Percentiles rank a stretch among this genome's conserved stretches.
These are phyloP conservation scores for Ormosia semicastrata DNA, from an alignment of 306 rosid genomes.

Conservation along the genomic window DNA sequence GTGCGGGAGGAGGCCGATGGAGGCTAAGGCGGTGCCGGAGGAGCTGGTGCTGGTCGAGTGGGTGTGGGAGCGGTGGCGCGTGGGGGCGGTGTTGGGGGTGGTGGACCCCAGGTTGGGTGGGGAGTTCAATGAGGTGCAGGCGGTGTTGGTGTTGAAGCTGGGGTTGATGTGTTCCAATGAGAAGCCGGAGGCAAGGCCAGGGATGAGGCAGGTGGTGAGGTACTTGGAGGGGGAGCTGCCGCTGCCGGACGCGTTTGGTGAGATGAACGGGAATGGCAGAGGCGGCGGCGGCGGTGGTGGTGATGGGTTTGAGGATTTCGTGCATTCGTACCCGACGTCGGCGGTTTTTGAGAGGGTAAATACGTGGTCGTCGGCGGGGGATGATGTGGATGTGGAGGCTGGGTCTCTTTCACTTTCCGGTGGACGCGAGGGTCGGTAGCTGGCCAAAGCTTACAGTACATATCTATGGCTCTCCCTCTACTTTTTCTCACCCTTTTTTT, in stretches of 20 bases:
- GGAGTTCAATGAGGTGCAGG: slow-evolving; percentile 44
- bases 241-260: slow-evolving; percentile 31
- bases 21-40: slow-evolving; percentile 58
- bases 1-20: slow-evolving; percentile 68
- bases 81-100: slow-evolving; percentile 39
- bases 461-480: too few relatives aligned
- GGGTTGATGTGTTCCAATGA: slow-evolving; percentile 56
- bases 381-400: slow-evolving; percentile 44
- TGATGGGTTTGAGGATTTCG: slow-evolving; percentile 21
- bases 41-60: slow-evolving; percentile 59
- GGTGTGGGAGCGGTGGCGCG: slow-evolving; percentile 59
- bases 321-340: slow-evolving; percentile 36
- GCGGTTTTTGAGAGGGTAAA: slow-evolving; percentile 26
- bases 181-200: slow-evolving; percentile 40
- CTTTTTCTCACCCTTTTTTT: neutral
- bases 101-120: slow-evolving; percentile 42
- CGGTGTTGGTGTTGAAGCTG: slow-evolving; percentile 42
- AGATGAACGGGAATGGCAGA: neutral
- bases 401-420: slow-evolving; percentile 26
- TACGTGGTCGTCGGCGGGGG: slow-evolving; percentile 33
- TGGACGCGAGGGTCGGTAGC: neutral
- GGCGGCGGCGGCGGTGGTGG: neutral
- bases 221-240: slow-evolving; percentile 49
- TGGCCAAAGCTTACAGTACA: neutral
- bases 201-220: slow-evolving; percentile 47